These are phyloP conservation scores for Quercus cerris DNA, from an alignment of 306 rosid species.

Conservation along the genomic window DNA sequence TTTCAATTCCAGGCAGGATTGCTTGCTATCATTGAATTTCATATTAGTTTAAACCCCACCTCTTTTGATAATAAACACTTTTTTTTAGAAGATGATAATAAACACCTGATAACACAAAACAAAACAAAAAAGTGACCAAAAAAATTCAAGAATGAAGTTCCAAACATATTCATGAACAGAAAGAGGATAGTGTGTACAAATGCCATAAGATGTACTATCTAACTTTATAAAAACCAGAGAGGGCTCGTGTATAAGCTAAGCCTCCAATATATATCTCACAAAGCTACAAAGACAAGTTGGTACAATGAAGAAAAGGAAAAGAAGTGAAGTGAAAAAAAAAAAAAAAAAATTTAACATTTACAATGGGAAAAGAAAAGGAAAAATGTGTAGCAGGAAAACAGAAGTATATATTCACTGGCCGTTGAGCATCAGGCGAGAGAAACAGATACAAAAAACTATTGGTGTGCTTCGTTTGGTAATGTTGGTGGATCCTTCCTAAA, in stretches of 20 bases:
- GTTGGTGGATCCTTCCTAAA: constrained; percentile 68
- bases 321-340: not conserved
- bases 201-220: not conserved
- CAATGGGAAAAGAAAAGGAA: constrained; percentile 14
- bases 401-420: constrained; percentile 16
- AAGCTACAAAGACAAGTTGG: constrained; percentile 24
- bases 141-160: not conserved
- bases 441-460: constrained; percentile 31
- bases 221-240: not conserved
- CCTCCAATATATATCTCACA: constrained; percentile 26
- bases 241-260: constrained; percentile 22
- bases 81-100: not conserved
- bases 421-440: not conserved
- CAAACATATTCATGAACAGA: not conserved
- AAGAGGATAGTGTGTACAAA: not conserved
- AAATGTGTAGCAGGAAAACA: constrained; percentile 4
- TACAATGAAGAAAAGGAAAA: not conserved
- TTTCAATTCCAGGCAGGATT: not conserved
- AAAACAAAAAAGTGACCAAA: not conserved
- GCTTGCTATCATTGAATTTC: not conserved
- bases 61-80: not conserved
- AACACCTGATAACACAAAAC: not conserved
- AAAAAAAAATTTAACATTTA: constrained; percentile 33
- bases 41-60: not conserved
- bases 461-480: constrained; percentile 62